These are phyloP conservation scores for Saksenaea oblongispora DNA, from an alignment of 371 early-diverging fungal species.

Conservation along the genomic window DNA sequence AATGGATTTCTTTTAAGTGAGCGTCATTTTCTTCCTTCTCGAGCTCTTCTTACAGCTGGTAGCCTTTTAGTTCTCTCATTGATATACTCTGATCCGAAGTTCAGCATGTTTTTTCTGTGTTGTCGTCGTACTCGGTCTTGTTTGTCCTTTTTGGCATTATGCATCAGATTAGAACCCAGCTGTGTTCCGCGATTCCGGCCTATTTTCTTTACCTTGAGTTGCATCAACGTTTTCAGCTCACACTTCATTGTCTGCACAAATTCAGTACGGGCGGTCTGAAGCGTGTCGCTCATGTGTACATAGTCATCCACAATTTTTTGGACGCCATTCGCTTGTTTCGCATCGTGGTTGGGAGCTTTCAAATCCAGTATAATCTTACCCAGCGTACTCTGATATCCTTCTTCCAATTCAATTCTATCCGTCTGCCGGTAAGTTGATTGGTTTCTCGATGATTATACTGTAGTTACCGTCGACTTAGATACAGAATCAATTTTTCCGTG, in stretches of 20 bases:
- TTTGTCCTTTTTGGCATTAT: slow-evolving; percentile 18
- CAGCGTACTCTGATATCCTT: slow-evolving; percentile 26
- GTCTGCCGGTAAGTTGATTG: neutral
- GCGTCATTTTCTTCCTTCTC: neutral
- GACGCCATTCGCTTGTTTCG: slow-evolving; percentile 5
- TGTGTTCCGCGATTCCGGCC: neutral
- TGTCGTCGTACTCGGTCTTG: slow-evolving; percentile 15
- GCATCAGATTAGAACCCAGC: slow-evolving; percentile 5
- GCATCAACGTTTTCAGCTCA: slow-evolving; percentile 16
- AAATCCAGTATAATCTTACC: slow-evolving; percentile 14
- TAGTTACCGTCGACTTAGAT: slow-evolving; percentile 23
- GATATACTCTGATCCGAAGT: slow-evolving; percentile 12
- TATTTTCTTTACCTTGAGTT: slow-evolving; percentile 19
- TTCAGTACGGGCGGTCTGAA: slow-evolving; percentile 13
- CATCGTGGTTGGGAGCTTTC: slow-evolving; percentile 9
- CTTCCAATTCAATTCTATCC: slow-evolving; percentile 25
- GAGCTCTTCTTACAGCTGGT: slow-evolving; percentile 6
- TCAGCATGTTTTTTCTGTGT: slow-evolving; percentile 24
- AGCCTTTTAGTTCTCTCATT: slow-evolving; percentile 9
- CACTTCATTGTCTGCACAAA: slow-evolving; percentile 25
- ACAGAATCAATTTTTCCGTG: slow-evolving; percentile 12
- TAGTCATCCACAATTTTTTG: slow-evolving; percentile 13
- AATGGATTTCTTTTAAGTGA: neutral
- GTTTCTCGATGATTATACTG: neutral
- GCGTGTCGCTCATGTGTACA: slow-evolving; percentile 10